Base-by-base conservation (phyloP, 805 yeast genomes). In the Myxozyma melibiosi region DNA sequence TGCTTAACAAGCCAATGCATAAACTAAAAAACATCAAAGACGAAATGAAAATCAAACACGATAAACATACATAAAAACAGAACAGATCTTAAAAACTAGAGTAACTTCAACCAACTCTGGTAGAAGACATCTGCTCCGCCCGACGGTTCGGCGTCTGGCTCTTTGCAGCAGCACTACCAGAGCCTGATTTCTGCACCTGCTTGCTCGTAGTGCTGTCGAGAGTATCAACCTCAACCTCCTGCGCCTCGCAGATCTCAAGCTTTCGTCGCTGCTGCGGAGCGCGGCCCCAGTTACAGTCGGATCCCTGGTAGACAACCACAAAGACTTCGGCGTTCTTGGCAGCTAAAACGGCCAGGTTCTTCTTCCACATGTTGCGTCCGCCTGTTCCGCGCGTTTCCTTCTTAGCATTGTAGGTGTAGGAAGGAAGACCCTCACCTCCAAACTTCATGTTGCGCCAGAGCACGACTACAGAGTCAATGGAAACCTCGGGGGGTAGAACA, bases 371-470 rank as follows among this genome's bases (percentile, higher is more conserved):
- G 22, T 38, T 38, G 8, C 63, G 44, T 1, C 61, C 63, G 11
- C 63, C 63, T 1, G 63, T 59, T 5, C 63, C 63, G 6, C 63
- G 41, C 5, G 63, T 59, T 30, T 59, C 63, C 34, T 53, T 56
- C 40, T 48, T 52, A 9, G 63, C 63, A 24, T 57, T 56, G 44
- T 59, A 59, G 30, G 47, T 57, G 22, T 43, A 6, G 7, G 25
- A 13, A 2, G 51, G 34, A 9, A 59, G 25, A 2, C 51, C 62
- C 22, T 59, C 63, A 20, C 63, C 63, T 5, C 63, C 63, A 27
- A 59, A 59, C 53, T 59, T 59, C 63, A 59, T 59, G 39, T 59
- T 59, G 9, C 63, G 37, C 63, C 63, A 59, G n/a, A 59, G 51
- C 5, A 59, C 63, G 28, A 59, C 63, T 8, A 53, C 46, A 11